Evolutionary conservation across 139 green algal species (phyloP).

Genomic region (Volvox africanus): DNA sequence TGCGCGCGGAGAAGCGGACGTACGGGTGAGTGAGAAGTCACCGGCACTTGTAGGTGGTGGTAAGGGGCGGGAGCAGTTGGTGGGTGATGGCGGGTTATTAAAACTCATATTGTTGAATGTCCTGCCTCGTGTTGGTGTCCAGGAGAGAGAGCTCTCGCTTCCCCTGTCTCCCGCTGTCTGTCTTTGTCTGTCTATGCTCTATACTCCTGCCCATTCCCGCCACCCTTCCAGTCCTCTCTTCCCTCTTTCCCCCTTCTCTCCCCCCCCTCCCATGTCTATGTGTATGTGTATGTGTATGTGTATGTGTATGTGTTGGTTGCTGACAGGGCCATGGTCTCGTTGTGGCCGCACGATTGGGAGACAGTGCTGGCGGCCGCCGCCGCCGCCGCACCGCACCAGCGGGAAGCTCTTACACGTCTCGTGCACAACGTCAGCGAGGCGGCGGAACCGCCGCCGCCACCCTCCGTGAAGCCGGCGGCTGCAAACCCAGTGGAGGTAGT

Average conservation of each 20-base stretch:
- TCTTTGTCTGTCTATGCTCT: too few species aligned
- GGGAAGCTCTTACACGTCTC: background rate
- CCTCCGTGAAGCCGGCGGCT: background rate
- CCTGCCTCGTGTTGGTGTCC: background rate
- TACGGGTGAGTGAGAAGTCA: constrained; percentile 54
- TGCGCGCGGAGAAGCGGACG: constrained; percentile 41
- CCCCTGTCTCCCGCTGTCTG: too few species aligned
- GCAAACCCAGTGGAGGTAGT: background rate
- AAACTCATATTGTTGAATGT: too few species aligned
- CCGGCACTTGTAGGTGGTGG: too few species aligned
- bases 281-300: too few species aligned
- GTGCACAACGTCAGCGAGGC: constrained; percentile 7
- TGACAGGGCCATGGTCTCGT: constrained; percentile 21
- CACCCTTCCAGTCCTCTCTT: background rate
- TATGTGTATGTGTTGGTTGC: too few species aligned
- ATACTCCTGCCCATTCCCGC: too few species aligned
- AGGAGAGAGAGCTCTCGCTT: background rate
- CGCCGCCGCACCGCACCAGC: background rate
- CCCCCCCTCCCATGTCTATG: background rate
- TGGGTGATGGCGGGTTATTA: background rate
- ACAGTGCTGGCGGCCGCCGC: constrained; percentile 1
- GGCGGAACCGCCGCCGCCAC: background rate
- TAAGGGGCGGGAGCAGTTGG: too few species aligned
- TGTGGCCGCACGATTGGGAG: constrained; percentile 45
- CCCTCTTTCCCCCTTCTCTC: background rate